Percentiles rank a stretch among this genome's conserved stretches.
Evolutionary conservation across 139 green algal genomes (phyloP).

Genomic region (Chlamydomonas asymmetrica): DNA sequence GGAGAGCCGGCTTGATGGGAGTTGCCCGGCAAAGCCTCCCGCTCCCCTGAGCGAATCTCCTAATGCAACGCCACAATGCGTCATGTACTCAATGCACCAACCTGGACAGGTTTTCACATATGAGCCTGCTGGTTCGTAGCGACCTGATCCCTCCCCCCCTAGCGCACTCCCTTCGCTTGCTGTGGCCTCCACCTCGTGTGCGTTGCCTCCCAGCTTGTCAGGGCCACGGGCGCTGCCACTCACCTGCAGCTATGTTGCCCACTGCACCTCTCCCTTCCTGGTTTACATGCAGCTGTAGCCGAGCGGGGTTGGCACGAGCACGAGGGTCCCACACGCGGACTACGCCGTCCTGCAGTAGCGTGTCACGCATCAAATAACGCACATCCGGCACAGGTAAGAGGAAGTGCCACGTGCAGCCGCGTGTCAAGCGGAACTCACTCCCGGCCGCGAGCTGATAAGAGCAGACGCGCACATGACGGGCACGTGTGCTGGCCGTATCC

Average conservation of each 20-base stretch:
- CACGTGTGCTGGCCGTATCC: too few relatives aligned
- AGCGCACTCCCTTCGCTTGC: background rate
- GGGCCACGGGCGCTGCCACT: too few relatives aligned
- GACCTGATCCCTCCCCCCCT: background rate
- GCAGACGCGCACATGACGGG: too few relatives aligned
- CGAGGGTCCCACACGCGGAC: constrained; percentile 28
- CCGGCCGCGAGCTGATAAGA: too few relatives aligned
- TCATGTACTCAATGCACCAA: too few relatives aligned
- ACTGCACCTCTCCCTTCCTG: constrained; percentile 56
- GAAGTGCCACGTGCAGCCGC: too few relatives aligned
- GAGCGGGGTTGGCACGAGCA: background rate
- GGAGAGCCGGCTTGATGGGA: background rate
- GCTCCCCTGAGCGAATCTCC: too few relatives aligned
- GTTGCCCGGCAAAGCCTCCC: too few relatives aligned
- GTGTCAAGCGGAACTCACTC: too few relatives aligned
- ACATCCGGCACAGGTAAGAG: background rate
- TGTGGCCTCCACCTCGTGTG: background rate
- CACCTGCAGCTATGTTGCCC: constrained; percentile 49
- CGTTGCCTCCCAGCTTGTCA: too few relatives aligned
- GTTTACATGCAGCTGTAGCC: constrained; percentile 54
- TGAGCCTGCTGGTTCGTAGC: background rate
- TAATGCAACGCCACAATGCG: too few relatives aligned
- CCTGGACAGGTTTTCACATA: background rate
- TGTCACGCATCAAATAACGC: background rate
- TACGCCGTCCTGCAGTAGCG: constrained; percentile 5